phyloP scores from a whole-genome alignment of 2,329 filamentous ascomycete species.

The Neospermospora avenae region DNA sequence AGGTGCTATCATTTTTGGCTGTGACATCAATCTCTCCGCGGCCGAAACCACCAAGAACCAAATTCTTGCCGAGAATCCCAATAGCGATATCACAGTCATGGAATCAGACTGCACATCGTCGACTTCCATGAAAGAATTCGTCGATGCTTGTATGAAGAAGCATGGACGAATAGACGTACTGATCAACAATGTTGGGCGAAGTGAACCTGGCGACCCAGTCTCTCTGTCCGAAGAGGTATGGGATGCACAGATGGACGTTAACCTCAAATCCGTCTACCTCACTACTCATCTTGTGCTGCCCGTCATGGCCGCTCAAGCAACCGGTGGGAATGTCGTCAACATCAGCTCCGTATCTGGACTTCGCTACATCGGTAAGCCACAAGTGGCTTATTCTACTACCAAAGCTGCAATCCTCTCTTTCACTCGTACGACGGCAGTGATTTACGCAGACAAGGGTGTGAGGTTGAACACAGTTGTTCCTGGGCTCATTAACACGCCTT shows the following conservation, averaged over 20 bases:
- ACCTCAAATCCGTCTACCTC: conserved; percentile 54
- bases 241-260: conserved; percentile 52
- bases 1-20: conserved; percentile 49
- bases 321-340: conserved; percentile 43
- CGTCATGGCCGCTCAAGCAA: conserved; percentile 49
- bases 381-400: conserved; percentile 51
- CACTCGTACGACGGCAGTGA: conserved; percentile 47
- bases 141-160: conserved; percentile 49
- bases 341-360: conserved; percentile 50
- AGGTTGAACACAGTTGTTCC: conserved; percentile 54
- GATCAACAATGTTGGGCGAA: conserved; percentile 58
- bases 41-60: conserved; percentile 40
- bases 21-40: conserved; percentile 43
- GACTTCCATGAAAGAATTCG: conserved; percentile 48
- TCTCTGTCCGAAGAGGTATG: conserved; percentile 47
- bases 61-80: conserved; percentile 36
- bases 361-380: conserved; percentile 48
- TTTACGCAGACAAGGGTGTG: conserved; percentile 46
- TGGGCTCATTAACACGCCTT: conserved; percentile 54
- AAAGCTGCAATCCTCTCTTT: conserved; percentile 52
- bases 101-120: conserved; percentile 50
- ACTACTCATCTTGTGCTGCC: conserved; percentile 51
- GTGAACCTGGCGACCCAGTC: conserved; percentile 49
- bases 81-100: conserved; percentile 43
- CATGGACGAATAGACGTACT: conserved; percentile 58